Base-by-base conservation (phyloP, 345 rosid species). In the Brassica cretica region DNA sequence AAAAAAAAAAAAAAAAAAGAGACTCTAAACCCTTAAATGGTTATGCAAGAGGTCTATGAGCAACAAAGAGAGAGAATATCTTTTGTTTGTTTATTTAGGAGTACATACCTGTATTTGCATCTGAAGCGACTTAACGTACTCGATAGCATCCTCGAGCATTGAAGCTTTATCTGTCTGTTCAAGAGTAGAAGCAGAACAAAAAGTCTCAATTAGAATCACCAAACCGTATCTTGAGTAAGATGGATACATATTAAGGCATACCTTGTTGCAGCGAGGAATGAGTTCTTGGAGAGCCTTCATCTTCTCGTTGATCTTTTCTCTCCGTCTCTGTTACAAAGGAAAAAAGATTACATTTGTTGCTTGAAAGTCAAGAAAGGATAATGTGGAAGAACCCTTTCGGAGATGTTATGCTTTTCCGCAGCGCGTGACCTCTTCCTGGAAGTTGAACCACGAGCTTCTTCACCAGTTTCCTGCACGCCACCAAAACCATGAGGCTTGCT, bases 351-450 rank as follows among this genome's bases (percentile, higher is more conserved):
- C 49, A 44, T 12, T 8, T 8, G 14, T 55, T 1, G n/a, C 8
- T 21, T 51, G 61, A 18, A 66, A 73, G 66, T 6, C 19, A 8
- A 21, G 10, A 64, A 64, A 41, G 55, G 21, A 27, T 24, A 58
- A 14, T 0, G 8, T 51, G 7, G 32, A 78, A 91, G 24, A 37
- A 92, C 98, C 94, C 91, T 87, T 76, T 94, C 98, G 2, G 94
- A 86, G 68, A 86, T 82, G 63, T 94, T 92, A 82, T 94, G 98
- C 81, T 89, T 89, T 82, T 92, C 94, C 9, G 96, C 93, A 70
- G 94, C 91, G 27, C 98, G 90, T 56, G 89, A 84, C 71, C 95
- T 89, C 84, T 90, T 90, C 24, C 87, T 74, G 12, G 90, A 85
- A 3, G 88, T 64, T 66, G 91, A 88, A 71, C 89, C 88, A 51